Percentiles rank a stretch among this genome's conserved stretches.
These are phyloP conservation scores for Colletotrichum neosansevieriae DNA, from an alignment of 2,329 filamentous ascomycete genomes.

Conservation along the genomic window DNA sequence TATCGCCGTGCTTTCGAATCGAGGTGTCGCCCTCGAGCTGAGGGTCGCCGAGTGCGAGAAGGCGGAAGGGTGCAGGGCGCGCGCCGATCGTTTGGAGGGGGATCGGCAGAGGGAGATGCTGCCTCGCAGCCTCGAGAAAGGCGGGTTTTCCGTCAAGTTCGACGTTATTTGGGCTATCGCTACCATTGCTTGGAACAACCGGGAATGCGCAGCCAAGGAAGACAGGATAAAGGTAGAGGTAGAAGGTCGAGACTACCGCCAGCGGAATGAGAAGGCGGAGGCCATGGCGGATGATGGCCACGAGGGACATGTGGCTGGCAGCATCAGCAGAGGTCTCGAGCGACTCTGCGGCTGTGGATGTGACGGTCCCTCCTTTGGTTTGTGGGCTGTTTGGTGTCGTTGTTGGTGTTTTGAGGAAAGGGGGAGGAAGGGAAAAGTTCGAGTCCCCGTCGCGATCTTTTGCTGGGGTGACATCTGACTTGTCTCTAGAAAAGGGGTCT, in stretches of 20 bases:
- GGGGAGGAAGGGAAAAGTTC: neutral
- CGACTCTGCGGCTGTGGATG: conserved; percentile 32
- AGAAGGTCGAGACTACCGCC: conserved; percentile 77
- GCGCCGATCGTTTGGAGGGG: conserved; percentile 45
- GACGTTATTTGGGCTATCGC: conserved; percentile 23
- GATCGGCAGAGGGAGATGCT: conserved; percentile 44
- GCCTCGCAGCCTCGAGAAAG: conserved; percentile 53
- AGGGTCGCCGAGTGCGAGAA: conserved; percentile 90
- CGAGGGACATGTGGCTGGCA: conserved; percentile 62
- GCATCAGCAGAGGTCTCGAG: conserved; percentile 32
- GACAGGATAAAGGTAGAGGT: conserved; percentile 89
- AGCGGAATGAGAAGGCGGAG: conserved; percentile 71
- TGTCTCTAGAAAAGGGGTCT: conserved; percentile 35
- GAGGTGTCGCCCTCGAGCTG: conserved; percentile 94
- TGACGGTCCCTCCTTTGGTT: conserved; percentile 14
- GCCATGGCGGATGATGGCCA: conserved; percentile 67
- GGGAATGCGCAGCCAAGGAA: conserved; percentile 87
- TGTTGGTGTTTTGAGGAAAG: conserved; percentile 5
- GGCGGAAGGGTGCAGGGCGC: conserved; percentile 78
- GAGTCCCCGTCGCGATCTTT: neutral
- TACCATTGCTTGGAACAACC: conserved; percentile 50
- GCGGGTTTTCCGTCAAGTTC: conserved; percentile 44
- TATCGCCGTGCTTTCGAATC: conserved; percentile 71
- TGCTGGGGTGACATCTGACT: conserved; percentile 6
- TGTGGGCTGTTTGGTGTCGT: neutral